Conservation (phyloP, 2,329 filamentous ascomycete species). For the Cladosporium sp. region DNA sequence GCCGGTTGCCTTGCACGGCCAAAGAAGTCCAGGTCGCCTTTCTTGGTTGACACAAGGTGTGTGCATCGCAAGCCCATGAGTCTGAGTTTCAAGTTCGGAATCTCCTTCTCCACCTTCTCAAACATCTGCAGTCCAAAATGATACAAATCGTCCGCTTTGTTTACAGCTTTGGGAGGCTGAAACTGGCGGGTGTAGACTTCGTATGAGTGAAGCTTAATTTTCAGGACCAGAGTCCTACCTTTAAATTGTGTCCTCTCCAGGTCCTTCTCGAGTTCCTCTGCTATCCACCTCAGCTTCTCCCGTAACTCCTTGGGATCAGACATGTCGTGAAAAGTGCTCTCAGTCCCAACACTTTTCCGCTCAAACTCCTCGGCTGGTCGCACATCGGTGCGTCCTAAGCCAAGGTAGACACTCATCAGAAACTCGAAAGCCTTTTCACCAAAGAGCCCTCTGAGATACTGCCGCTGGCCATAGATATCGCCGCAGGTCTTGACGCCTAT, state of each 20-base stretch:
- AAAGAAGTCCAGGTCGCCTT: constrained; percentile 73
- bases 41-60: constrained; percentile 79
- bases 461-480: constrained; percentile 73
- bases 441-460: constrained; percentile 69
- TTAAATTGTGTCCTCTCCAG: constrained; percentile 73
- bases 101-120: constrained; percentile 74
- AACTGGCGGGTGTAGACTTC: constrained; percentile 83
- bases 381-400: constrained; percentile 76
- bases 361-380: constrained; percentile 85
- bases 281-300: constrained; percentile 71
- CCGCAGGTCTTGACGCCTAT: constrained; percentile 84
- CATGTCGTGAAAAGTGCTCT: constrained; percentile 83
- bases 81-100: constrained; percentile 69
- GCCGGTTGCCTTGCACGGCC: constrained; percentile 39
- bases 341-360: constrained; percentile 88
- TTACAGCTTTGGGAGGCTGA: constrained; percentile 65
- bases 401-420: constrained; percentile 74
- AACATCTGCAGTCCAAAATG: constrained; percentile 76
- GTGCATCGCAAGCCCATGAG: constrained; percentile 88
- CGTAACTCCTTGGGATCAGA: constrained; percentile 61
- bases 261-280: constrained; percentile 82
- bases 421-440: constrained; percentile 90
- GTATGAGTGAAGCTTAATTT: constrained; percentile 90
- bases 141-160: constrained; percentile 74
- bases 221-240: constrained; percentile 83